Base-by-base conservation (phyloP, 176 grass and related monocot genomes). In the Lolium multiflorum region DNA sequence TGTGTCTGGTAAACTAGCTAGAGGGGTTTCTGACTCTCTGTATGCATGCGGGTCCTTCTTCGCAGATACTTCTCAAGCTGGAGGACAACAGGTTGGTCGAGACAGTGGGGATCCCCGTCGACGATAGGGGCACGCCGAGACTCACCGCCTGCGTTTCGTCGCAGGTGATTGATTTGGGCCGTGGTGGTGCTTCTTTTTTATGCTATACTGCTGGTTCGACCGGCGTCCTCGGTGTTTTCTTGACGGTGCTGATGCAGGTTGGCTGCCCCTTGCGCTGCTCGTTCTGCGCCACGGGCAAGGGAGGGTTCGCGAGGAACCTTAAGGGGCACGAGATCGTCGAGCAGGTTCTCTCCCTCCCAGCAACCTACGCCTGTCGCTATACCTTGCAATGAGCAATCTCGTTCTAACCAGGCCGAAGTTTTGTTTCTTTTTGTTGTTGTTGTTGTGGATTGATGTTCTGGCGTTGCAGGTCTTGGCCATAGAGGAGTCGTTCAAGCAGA, bases 251-350 rank as follows among this genome's bases (percentile, higher is more conserved):
- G 43, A 82, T 77, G 83, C 48, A 98, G 96, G 96, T 98, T 1
- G 96, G 96, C 52, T 98, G 96, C 86, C 91, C 96, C 37, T 80
- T 95, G 81, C 93, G 93, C 3, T 98, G 96, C 81, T 87, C 93
- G 9, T 98, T 95, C 55, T 95, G 96, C 63, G 96, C 96, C 63
- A 98, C 95, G 10, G 95, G 93, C 44, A 95, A 98, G 74, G 93
- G 96, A 88, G 96, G 96, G 16, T 98, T 94, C 43, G 90, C 96
- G 25, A 98, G 93, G 79, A 98, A 98, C 88, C 92, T 98, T n/a
- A 85, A 77, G 35, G 81, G 78, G 13, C 88, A 96, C 80, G 92
- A 98, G 76, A 96, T 98, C 52, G 90, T 98, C 66, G 93, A 96
- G 56, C 96, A 98, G 90, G 93, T 96, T 71, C 13, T 67, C 8